A percentile compares a stretch with the other conserved stretches of the same genome.
These are phyloP conservation scores for Debaryomyces coudertii DNA, from an alignment of 1,139 yeast genomes.

Conservation along the genomic window DNA sequence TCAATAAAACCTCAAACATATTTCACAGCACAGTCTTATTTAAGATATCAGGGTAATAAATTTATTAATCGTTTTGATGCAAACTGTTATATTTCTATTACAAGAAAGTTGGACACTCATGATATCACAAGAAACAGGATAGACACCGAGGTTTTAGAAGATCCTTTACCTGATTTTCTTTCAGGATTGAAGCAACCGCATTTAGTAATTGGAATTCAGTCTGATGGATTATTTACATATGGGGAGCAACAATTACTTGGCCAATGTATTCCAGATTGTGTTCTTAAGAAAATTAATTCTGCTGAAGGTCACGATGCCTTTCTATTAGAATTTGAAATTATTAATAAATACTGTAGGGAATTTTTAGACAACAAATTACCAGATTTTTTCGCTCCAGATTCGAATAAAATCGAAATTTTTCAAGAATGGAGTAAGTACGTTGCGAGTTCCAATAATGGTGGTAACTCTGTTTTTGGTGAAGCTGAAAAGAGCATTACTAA, in stretches of 20 bases:
- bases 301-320: constrained; percentile 99
- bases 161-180: constrained; percentile 48
- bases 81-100: constrained; percentile 90
- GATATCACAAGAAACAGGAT: constrained; percentile 84
- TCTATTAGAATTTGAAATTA: constrained; percentile 80
- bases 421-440: constrained; percentile 53
- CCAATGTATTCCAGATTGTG: constrained; percentile 68
- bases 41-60: constrained; percentile 91
- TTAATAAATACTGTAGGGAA: constrained; percentile 68
- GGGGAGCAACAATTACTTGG: constrained; percentile 89
- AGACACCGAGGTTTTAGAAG: constrained; percentile 34
- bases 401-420: constrained; percentile 54
- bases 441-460: constrained; percentile 46
- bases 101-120: constrained; percentile 92
- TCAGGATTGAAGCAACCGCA: constrained; percentile 69
- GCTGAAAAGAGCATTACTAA: constrained; percentile 86
- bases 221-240: constrained; percentile 91
- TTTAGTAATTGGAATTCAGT: constrained; percentile 81
- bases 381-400: constrained; percentile 51
- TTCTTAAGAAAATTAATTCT: constrained; percentile 71
- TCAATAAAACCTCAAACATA: constrained; percentile 70
- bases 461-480: constrained; percentile 88
- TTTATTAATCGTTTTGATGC: constrained; percentile 92
- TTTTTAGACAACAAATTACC: constrained; percentile 63
- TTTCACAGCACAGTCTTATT: constrained; percentile 92